Evolutionary conservation across 1,284 basidiomycete genomes (phyloP), one percentile per base, ranked within the genome.

Genomic region (Boletellus deceptivus): DNA sequence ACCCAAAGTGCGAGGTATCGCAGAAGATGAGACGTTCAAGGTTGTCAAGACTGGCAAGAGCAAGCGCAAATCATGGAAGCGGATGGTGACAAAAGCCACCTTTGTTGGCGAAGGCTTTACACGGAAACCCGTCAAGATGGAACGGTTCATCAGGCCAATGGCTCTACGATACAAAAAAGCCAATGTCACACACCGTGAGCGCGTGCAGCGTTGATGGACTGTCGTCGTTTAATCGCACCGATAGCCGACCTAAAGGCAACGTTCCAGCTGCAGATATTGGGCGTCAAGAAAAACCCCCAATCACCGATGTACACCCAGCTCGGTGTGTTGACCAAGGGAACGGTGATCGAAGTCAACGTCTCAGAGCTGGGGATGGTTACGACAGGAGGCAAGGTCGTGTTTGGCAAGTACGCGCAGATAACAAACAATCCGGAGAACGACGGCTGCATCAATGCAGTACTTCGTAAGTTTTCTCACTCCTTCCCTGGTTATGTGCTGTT

Each of bases 11-110:
- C 79, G 96, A 50, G 97, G 97, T 41, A 98, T 99, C 61, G 95
- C 96, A 17, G 97, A 99, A 71, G 97, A 99, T 65, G 97, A 99
- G 78, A 97, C 96, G 84, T 99, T 99, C 82, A 98, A 97, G 79
- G 97, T 99, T 33, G 82, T 99, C 80, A 93, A 95, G 77, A 96
- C 96, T 0, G 97, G 97, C 50, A 98, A 98, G 79, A 90, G 84
- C 68, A 98, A 96, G 77, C 85, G 83, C 69, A 99, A 99, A 74
- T 83, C 89, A 24, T 99, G 97, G 97, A 99, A 99, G 77, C 84
- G 97, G 59, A 98, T 99, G 96, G 93, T 99, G 58, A 98, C 95
- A 59, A 99, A 99, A 74, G 95, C 96, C 41, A 98, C 96, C 2
- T 99, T 99, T 68, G 96, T 99, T 39, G 96, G 96, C 10, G 95